Evolutionary conservation across 805 yeast species (phyloP), one percentile per base, ranked within the genome.

Genomic region (Teunomyces panamensis): DNA sequence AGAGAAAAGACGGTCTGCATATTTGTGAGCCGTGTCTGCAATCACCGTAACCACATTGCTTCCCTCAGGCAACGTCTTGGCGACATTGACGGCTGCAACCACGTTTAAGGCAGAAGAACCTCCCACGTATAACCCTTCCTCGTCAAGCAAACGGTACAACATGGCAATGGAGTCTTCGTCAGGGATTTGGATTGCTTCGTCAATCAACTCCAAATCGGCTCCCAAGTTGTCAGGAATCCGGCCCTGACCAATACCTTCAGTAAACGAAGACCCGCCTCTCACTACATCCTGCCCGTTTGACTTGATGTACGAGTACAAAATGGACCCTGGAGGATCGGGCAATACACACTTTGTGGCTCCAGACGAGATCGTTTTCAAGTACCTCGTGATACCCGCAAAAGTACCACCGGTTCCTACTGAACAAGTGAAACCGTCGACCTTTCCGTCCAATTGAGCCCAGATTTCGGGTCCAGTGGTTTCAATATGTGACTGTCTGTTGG

Each of bases 211-310:
- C 27, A 89, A 70, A 52, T 89, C 96, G 39, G 81, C 86, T 13
- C 74, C 74, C 65, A 91, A 75, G 65, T 91, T 91, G 53, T 80
- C 85, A 5, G 97, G 91, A 58, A 91, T 85, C 58, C 97, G 79
- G 42, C 96, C 96, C 69, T 91, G 97, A 27, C 97, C 97, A 69
- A 91, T 89, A 29, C 97, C 97, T 70, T 91, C 97, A 27, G 97
- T 91, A 66, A 91, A 89, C 0, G 96, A 86, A 3, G 89, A 81
- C 28, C 97, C 97, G 1, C 79, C 75, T 58, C 90, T 79, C 37
- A 81, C 89, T 48, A 85, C 68, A 9, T 78, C 75, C 61, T 84
- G 72, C 29, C 92, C 92, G 13, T 83, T 81, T 4, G 87, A 74
- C 51, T 80, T 83, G 50, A 91, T 81, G 62, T 84, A 89, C 8